A percentile compares a stretch with the other conserved stretches of the same genome.
phyloP scores from a whole-genome alignment of 2,329 filamentous ascomycete genomes.

The Aspergillus oerlinghausenensis region DNA sequence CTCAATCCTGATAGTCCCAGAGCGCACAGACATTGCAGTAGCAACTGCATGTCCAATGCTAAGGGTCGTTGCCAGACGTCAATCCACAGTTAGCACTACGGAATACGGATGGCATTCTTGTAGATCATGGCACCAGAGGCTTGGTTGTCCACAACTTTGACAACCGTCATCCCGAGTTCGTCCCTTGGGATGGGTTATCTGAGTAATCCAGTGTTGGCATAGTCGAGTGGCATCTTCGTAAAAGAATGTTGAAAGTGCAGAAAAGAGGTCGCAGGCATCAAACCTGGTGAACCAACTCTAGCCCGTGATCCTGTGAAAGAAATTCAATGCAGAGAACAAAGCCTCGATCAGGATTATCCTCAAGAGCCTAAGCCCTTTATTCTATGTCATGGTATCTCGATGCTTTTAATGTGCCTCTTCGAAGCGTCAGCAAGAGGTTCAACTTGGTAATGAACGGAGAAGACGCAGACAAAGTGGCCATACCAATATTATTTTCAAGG shows the following conservation, averaged over 20 bases:
- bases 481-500: background rate
- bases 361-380: background rate
- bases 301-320: background rate
- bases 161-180: background rate
- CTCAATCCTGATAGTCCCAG: background rate
- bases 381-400: background rate
- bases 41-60: background rate
- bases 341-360: background rate
- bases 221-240: background rate
- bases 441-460: background rate
- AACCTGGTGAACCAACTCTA: background rate
- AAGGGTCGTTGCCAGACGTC: background rate
- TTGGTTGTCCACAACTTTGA: background rate
- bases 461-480: background rate
- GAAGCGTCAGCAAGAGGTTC: background rate
- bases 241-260: background rate
- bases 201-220: background rate
- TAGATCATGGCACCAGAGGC: background rate
- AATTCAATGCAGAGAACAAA: background rate
- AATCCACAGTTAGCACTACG: background rate
- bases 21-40: background rate
- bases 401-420: background rate
- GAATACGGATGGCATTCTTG: background rate
- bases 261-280: no score
- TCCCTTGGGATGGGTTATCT: background rate